Evolutionary conservation across 2,329 filamentous ascomycete species (phyloP).

Genomic region (Aspergillus texensis): DNA sequence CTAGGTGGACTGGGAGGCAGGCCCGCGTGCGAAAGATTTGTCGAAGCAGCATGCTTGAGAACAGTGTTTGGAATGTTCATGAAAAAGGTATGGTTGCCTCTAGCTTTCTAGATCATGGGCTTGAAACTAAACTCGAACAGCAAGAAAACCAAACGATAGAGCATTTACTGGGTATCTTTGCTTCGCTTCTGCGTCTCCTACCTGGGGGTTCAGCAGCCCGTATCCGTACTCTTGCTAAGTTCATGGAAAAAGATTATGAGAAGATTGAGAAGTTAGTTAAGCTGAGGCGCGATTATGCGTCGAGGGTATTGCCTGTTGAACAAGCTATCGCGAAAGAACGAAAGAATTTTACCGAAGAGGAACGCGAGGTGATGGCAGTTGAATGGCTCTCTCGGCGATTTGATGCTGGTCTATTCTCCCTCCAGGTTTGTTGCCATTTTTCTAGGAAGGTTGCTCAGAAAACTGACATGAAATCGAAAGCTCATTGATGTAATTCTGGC

Average conservation of each 20-base stretch:
- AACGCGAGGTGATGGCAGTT: conserved; percentile 63
- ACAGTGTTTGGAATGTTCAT: conserved; percentile 84
- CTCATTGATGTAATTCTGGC: conserved; percentile 81
- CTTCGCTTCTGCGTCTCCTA: conserved; percentile 76
- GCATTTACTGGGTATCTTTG: conserved; percentile 82
- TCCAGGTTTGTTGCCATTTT: conserved; percentile 57
- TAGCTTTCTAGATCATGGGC: not conserved
- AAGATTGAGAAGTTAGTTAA: conserved; percentile 75
- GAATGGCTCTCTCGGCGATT: conserved; percentile 76
- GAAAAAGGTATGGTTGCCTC: conserved; percentile 60
- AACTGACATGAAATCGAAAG: conserved; percentile 26
- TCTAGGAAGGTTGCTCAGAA: not conserved
- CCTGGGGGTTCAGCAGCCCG: conserved; percentile 76
- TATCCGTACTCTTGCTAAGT: conserved; percentile 87
- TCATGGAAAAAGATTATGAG: conserved; percentile 89
- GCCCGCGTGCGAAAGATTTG: conserved; percentile 71
- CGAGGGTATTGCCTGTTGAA: conserved; percentile 65
- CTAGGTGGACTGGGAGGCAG: conserved; percentile 60
- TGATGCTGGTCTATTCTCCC: conserved; percentile 79
- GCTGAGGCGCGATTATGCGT: conserved; percentile 71
- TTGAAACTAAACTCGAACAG: conserved; percentile 36
- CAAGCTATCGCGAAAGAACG: conserved; percentile 63
- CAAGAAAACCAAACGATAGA: conserved; percentile 69
- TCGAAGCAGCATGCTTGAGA: conserved; percentile 84
- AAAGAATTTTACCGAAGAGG: conserved; percentile 57